Evolutionary conservation across 2,329 filamentous ascomycete genomes (phyloP), one percentile per base, ranked within the genome.

Genomic region (Fusarium longipes): DNA sequence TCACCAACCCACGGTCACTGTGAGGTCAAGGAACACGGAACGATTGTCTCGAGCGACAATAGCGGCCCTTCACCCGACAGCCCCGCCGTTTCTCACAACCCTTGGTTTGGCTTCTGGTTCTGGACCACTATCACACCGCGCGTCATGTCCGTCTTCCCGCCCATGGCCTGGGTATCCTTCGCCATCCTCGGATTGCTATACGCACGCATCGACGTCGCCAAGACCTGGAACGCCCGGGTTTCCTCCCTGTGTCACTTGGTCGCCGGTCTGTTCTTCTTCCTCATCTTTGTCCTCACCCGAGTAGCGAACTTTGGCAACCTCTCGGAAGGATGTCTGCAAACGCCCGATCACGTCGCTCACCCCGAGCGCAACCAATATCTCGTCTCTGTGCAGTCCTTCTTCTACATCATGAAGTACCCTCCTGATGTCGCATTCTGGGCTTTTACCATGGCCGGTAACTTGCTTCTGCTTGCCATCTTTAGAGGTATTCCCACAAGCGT

Each of bases 371-470:
- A 83, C 62, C 80, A 76, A 3, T 83, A 82, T 43, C 76, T 83
- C 17, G 75, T 68, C 6, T 82, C 81, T 0, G 68, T 72, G 2
- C 68, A 72, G 25, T 78, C 81, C 8, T 83, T 83, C 73, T 81
- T 83, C 70, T 83, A 82, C 74, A 67, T 82, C 40, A 71, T 78
- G 65, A 83, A 83, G 68, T 83, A 83, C 45, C 81, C 82, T 0
- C 82, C 82, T 6, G 82, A 83, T 61, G 74, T 83, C 6, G 80
- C 81, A 5, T 83, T 81, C 60, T 81, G 79, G 76, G 73, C 80
- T 5, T 79, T 78, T 33, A 80, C 79, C 12, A 73, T 83, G 43
- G 77, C 77, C 0, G 76, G 65, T 7, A 82, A 79, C 60, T 69
- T 83, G 1, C 61, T 80, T 5, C 70, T 83, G 0, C 75, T 83